phyloP scores from a whole-genome alignment of 2,329 filamentous ascomycete genomes.

The Diaporthe citriasiana region DNA sequence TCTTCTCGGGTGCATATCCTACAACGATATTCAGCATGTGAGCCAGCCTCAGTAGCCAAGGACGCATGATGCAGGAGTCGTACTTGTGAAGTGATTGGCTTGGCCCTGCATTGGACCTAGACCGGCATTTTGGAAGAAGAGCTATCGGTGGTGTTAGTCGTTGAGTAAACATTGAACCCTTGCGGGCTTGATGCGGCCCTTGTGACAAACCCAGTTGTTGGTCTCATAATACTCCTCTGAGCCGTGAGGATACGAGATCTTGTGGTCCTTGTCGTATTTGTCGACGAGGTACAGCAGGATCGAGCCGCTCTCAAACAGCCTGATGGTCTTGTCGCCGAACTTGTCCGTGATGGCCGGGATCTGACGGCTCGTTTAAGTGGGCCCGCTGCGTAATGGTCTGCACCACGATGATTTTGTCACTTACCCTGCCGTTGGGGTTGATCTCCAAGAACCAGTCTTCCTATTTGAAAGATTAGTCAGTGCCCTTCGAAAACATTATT shows the following conservation, averaged over 20 bases:
- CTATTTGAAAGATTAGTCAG: conserved; percentile 24
- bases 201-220: conserved; percentile 75
- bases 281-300: conserved; percentile 86
- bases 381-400: conserved; percentile 61
- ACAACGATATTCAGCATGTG: conserved; percentile 19
- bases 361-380: conserved; percentile 56
- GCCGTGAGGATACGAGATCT: conserved; percentile 81
- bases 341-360: conserved; percentile 87
- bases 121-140: conserved; percentile 84
- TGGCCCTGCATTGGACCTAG: conserved; percentile 88
- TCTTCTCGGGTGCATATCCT: conserved; percentile 84
- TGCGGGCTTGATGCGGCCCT: neutral
- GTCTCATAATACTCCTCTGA: conserved; percentile 81
- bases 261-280: conserved; percentile 82
- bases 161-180: too few relatives aligned
- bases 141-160: conserved; percentile 50
- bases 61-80: conserved; percentile 43
- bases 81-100: conserved; percentile 83
- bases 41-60: neutral
- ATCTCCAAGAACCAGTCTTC: conserved; percentile 77
- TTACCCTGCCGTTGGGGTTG: conserved; percentile 73
- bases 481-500: neutral
- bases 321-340: conserved; percentile 78
- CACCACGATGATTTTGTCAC: neutral
- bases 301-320: conserved; percentile 83